Conservation (phyloP, 306 rosid genomes). For the Quercus alba region DNA sequence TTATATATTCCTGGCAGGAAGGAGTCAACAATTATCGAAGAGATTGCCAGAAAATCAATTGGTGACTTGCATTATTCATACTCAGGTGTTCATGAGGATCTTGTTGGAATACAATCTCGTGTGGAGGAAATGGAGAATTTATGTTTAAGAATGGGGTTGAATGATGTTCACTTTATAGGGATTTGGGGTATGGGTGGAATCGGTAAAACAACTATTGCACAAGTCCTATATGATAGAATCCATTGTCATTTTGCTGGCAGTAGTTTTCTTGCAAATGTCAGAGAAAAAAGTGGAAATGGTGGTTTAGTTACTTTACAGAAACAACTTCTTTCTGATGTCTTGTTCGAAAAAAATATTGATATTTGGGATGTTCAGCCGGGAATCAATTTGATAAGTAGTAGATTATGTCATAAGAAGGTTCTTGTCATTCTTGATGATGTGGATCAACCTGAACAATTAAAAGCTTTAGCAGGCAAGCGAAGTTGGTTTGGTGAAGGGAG, state of each 20-base stretch:
- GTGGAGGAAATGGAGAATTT: not conserved
- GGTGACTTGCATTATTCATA: too few relatives aligned
- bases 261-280: slow-evolving; percentile 11
- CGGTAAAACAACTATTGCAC: slow-evolving; percentile 24
- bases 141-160: not conserved
- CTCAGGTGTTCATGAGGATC: not conserved
- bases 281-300: too few relatives aligned
- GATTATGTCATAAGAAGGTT: not conserved
- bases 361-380: too few relatives aligned
- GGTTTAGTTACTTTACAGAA: too few relatives aligned
- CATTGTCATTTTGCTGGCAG: not conserved
- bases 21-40: too few relatives aligned
- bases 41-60: too few relatives aligned
- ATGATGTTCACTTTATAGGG: not conserved
- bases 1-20: too few relatives aligned
- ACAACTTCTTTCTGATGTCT: too few relatives aligned
- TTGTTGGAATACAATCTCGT: slow-evolving; percentile 11
- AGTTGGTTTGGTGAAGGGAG: not conserved
- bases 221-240: slow-evolving; percentile 11
- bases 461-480: not conserved
- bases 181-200: slow-evolving; percentile 26
- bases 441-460: not conserved
- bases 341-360: too few relatives aligned
- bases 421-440: slow-evolving; percentile 8
- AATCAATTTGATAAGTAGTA: too few relatives aligned